phyloP scores from a whole-genome alignment of 176 grass and related monocot genomes.

The Lolium rigidum region DNA sequence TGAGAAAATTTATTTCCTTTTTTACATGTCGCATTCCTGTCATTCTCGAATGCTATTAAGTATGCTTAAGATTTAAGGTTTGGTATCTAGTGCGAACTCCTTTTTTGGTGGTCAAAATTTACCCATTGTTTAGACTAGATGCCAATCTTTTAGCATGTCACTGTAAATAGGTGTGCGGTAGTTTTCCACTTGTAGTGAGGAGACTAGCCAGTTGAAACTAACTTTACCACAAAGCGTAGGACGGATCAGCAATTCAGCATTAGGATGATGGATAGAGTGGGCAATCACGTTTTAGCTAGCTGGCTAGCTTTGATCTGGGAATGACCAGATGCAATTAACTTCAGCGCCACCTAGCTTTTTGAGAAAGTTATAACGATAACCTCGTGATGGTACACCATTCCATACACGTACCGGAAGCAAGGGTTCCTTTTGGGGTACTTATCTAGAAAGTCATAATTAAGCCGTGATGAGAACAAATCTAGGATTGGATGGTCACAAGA shows the following conservation, averaged over 20 bases:
- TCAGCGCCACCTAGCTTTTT: background rate
- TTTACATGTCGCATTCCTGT: too few species aligned
- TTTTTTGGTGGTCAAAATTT: background rate
- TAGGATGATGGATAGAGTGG: background rate
- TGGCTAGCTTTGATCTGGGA: background rate
- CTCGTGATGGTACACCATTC: background rate
- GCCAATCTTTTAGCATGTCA: background rate
- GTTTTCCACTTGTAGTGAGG: background rate
- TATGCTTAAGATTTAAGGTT: background rate
- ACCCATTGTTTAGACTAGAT: background rate
- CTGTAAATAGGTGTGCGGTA: constrained; percentile 7
- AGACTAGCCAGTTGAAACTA: constrained; percentile 6
- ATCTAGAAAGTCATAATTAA: too few species aligned
- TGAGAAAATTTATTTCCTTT: too few species aligned
- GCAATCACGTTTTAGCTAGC: background rate
- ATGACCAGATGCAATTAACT: background rate
- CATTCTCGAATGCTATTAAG: background rate
- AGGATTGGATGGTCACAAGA: too few species aligned
- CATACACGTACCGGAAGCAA: too few species aligned
- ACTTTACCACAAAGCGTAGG: background rate
- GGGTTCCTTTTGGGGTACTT: too few species aligned
- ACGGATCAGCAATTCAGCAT: background rate
- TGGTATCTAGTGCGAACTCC: background rate
- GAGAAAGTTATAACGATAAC: background rate
- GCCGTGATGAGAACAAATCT: too few species aligned